Base-by-base conservation (phyloP, 176 grass and related monocot genomes). In the Phyllostachys edulis region DNA sequence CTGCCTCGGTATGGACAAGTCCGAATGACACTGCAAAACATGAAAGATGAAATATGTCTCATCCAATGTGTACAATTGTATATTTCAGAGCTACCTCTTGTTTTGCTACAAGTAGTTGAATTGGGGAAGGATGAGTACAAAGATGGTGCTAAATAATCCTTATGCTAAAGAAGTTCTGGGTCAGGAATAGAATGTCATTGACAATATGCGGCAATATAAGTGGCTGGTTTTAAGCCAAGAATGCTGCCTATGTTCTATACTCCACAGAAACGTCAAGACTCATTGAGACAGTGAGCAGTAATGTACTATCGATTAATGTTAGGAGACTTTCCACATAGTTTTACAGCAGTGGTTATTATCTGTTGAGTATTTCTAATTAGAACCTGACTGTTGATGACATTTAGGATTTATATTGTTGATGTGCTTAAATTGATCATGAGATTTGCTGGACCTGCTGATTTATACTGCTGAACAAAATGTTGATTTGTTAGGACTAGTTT, bases 181-280 rank as follows among this genome's bases (percentile, higher is more conserved):
- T 50, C 45, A 5, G 27, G 42, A 74, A 9, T 63, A 9, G 2
- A 62, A 45, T 73, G 39, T 5, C 18, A 24, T 14, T 49, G 70
- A 50, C 16, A 44, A 12, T 45, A 44, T 36, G 12, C 16, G 18
- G 24, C 40, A 12, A 70, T 46, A 46, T 63, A 16, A 0, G 12
- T 40, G n/a, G 32, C 27, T 80, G 21, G 47, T 45, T 47, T 51
- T 73, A 80, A 86, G 57, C 39, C 27, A 79, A 63, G 42, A 72
- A 62, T 71, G 34, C 52, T 50, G 41, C 67, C 42, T 52, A 12
- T 71, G 70, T 50, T 45, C 14, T 70, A 23, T 60, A 49, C 38
- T 63, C 23, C 21, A 70, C 52, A 63, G 3, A 39, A 40, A n/a
- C 7, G 2, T 5, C 62, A 24, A 24, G 3, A 20, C n/a, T 71